Conservation (phyloP, 805 yeast genomes). For the Blastobotrys robertii region DNA sequence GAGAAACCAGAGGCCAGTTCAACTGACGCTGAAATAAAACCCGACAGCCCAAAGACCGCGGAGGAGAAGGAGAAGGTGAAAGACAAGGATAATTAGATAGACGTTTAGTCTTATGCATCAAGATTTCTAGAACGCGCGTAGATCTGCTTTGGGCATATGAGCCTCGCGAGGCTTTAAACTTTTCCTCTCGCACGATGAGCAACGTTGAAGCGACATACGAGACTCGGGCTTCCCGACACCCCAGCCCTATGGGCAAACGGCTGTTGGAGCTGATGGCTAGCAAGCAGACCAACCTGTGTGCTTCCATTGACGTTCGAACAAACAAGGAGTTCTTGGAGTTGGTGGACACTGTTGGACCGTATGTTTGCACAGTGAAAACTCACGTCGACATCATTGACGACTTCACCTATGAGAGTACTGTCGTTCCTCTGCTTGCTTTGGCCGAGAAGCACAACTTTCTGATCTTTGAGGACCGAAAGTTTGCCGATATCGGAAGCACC, state of each 20-base stretch:
- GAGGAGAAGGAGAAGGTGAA: too few species aligned
- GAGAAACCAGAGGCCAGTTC: neutral
- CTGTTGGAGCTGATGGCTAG: conserved; percentile 63
- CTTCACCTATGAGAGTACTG: conserved; percentile 71
- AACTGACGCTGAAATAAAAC: neutral
- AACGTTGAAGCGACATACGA: conserved; percentile 36
- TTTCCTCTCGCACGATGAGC: conserved; percentile 1
- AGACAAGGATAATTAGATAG: too few species aligned
- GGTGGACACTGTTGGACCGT: conserved; percentile 79
- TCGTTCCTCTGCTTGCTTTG: conserved; percentile 60
- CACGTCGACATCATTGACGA: conserved; percentile 91
- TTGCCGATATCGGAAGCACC: conserved; percentile 97
- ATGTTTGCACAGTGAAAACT: conserved; percentile 83
- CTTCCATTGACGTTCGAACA: conserved; percentile 81
- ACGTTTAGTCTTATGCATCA: too few species aligned
- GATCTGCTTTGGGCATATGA: too few species aligned
- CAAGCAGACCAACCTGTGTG: conserved; percentile 85
- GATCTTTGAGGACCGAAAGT: conserved; percentile 94
- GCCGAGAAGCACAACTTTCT: conserved; percentile 78
- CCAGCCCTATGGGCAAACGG: conserved; percentile 71
- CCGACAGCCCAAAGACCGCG: too few species aligned
- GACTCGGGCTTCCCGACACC: conserved; percentile 59
- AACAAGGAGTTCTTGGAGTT: conserved; percentile 65
- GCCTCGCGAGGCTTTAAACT: too few species aligned
- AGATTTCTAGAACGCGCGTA: too few species aligned